phyloP scores from a whole-genome alignment of 768 basidiomycete genomes.

The Sarcodon aspratus region DNA sequence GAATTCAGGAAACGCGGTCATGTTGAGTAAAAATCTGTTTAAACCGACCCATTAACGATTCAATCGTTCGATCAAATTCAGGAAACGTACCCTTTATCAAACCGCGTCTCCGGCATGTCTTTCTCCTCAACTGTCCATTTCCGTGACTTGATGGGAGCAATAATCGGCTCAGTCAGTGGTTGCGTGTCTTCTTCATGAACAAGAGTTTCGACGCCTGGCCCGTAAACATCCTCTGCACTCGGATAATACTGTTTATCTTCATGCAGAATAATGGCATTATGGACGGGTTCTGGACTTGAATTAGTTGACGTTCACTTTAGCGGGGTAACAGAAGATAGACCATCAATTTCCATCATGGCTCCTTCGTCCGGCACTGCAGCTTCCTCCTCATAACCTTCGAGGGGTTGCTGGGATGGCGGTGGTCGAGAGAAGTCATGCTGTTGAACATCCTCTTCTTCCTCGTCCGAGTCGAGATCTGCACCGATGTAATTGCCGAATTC shows the following conservation, averaged over 20 bases:
- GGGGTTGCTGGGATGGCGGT: constrained; percentile 27
- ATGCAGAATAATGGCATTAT: constrained; percentile 81
- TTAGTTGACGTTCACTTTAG: too few relatives aligned
- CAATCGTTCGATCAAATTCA: not conserved
- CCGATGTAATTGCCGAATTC: constrained; percentile 99
- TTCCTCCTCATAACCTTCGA: constrained; percentile 79
- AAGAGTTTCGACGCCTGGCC: constrained; percentile 86
- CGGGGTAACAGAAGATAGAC: constrained; percentile 25
- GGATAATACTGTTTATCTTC: constrained; percentile 99
- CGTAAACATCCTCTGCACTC: constrained; percentile 85
- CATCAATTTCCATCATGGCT: constrained; percentile 81
- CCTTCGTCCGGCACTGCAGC: constrained; percentile 31
- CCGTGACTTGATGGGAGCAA: constrained; percentile 89
- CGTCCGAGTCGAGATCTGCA: constrained; percentile 86
- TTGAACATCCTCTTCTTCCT: constrained; percentile 48
- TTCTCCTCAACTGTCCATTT: constrained; percentile 96
- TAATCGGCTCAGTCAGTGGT: constrained; percentile 87
- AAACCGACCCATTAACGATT: not conserved
- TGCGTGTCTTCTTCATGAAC: constrained; percentile 99
- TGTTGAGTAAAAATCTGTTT: constrained; percentile 78
- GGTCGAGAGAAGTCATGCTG: constrained; percentile 29
- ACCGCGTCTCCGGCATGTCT: constrained; percentile 93
- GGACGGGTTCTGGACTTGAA: constrained; percentile 45
- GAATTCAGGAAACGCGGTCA: constrained; percentile 88
- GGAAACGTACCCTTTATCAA: constrained; percentile 78